Percentiles rank a stretch among this genome's conserved stretches.
phyloP scores from a whole-genome alignment of 106 monocot genomes.

The Phalaenopsis aphrodite region DNA sequence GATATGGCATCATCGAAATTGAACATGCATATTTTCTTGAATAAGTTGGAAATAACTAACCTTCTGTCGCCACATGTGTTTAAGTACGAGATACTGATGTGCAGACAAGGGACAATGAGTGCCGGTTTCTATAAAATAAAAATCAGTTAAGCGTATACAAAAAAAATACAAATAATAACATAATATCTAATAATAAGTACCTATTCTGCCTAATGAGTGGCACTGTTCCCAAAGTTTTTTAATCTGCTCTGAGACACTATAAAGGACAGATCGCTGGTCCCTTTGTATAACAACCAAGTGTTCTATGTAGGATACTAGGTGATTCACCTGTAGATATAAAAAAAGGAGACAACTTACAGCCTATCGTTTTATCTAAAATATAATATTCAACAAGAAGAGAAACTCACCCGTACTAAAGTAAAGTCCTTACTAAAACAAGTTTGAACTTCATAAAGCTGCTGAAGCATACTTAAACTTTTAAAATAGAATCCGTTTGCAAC shows the following conservation, averaged over 20 bases:
- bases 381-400: not conserved
- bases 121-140: conserved; percentile 19
- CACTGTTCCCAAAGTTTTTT: conserved; percentile 23
- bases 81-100: conserved; percentile 30
- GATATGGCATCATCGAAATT: not conserved
- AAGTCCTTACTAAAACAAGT: conserved; percentile 67
- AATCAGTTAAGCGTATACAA: not conserved
- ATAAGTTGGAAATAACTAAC: conserved; percentile 17
- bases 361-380: not conserved
- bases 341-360: not conserved
- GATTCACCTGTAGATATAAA: conserved; percentile 45
- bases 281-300: conserved; percentile 66
- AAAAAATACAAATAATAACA: not conserved
- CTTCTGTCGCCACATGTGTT: conserved; percentile 85
- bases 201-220: conserved; percentile 28
- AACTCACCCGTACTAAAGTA: conserved; percentile 54
- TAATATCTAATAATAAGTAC: conserved; percentile 15
- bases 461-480: conserved; percentile 56
- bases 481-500: conserved; percentile 59
- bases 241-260: conserved; percentile 39
- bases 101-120: conserved; percentile 13
- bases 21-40: not conserved
- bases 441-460: conserved; percentile 44
- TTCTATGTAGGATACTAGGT: conserved; percentile 55
- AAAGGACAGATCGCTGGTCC: conserved; percentile 54